phyloP scores from a whole-genome alignment of 2,329 filamentous ascomycete species.

The Alternaria sp. region DNA sequence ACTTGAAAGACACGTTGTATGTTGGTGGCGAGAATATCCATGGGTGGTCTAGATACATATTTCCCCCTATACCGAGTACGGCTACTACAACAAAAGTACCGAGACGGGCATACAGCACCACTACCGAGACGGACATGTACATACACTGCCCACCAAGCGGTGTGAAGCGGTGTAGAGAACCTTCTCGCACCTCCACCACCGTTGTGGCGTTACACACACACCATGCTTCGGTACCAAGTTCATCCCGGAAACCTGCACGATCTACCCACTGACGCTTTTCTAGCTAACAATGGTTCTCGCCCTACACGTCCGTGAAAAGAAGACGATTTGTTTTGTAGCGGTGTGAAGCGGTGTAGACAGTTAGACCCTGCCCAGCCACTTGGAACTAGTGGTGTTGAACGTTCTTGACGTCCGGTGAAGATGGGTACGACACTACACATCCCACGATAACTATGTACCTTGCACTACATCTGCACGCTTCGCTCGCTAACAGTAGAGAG shows the following conservation, averaged over 20 bases:
- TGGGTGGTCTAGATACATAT: background rate
- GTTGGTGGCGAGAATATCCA: background rate
- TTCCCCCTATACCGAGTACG: background rate
- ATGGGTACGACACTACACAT: background rate
- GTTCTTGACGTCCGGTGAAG: constrained; percentile 13
- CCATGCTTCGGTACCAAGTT: background rate
- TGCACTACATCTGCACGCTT: background rate
- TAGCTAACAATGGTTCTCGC: background rate
- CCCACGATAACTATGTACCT: background rate
- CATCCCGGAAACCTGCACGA: background rate
- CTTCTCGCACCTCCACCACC: background rate
- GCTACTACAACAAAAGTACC: too few species aligned
- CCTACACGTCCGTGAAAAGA: background rate
- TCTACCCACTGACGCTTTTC: background rate
- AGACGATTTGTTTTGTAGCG: constrained; percentile 7
- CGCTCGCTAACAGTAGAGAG: background rate
- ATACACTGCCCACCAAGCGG: background rate
- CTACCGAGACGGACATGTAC: too few species aligned
- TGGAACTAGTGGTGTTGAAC: background rate
- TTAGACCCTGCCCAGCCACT: background rate
- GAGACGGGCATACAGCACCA: too few species aligned
- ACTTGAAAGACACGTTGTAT: background rate
- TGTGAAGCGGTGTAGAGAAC: background rate
- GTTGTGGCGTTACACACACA: background rate
- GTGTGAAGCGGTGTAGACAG: constrained; percentile 30